These are phyloP conservation scores for Pseudoneurospora amorphoporcata DNA, from an alignment of 495 filamentous ascomycete genomes.

Conservation along the genomic window DNA sequence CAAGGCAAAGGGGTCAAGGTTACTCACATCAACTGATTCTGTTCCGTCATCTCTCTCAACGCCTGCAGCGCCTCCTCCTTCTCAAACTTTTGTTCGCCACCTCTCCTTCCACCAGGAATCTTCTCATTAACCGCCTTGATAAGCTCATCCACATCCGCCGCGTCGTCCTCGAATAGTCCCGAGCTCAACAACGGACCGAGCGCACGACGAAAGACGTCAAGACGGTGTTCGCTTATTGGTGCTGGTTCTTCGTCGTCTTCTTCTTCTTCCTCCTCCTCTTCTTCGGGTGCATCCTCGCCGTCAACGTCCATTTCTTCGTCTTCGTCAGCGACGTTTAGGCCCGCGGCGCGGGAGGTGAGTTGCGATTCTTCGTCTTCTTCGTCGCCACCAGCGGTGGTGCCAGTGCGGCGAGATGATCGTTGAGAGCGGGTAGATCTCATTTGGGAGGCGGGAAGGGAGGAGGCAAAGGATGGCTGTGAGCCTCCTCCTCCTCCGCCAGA, in stretches of 20 bases:
- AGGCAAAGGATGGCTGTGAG: conserved; percentile 38
- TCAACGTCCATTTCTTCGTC: conserved; percentile 4
- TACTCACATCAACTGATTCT: conserved; percentile 89
- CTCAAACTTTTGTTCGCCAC: conserved; percentile 41
- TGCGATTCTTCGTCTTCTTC: conserved; percentile 25
- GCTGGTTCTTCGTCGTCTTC: conserved; percentile 15
- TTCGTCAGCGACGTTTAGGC: conserved; percentile 21
- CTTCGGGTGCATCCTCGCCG: conserved; percentile 8
- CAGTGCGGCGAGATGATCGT: background rate
- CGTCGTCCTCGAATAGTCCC: conserved; percentile 69
- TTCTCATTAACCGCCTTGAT: conserved; percentile 70
- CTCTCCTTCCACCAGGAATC: conserved; percentile 33
- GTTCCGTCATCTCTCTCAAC: conserved; percentile 65
- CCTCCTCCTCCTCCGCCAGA: conserved; percentile 11
- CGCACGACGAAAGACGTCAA: conserved; percentile 64
- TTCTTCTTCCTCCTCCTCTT: conserved; percentile 6
- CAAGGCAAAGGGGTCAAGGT: background rate
- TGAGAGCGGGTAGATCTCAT: conserved; percentile 25
- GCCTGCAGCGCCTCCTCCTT: conserved; percentile 65
- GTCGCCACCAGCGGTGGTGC: conserved; percentile 3
- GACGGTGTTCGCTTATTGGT: conserved; percentile 51
- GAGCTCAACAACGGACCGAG: conserved; percentile 74
- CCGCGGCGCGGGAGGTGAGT: conserved; percentile 27
- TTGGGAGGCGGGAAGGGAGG: conserved; percentile 36
- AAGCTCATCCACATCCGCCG: conserved; percentile 61